Evolutionary conservation across 139 green algal species (phyloP), one percentile per base, ranked within the genome.

Genomic region (Edaphochlamys debaryana): DNA sequence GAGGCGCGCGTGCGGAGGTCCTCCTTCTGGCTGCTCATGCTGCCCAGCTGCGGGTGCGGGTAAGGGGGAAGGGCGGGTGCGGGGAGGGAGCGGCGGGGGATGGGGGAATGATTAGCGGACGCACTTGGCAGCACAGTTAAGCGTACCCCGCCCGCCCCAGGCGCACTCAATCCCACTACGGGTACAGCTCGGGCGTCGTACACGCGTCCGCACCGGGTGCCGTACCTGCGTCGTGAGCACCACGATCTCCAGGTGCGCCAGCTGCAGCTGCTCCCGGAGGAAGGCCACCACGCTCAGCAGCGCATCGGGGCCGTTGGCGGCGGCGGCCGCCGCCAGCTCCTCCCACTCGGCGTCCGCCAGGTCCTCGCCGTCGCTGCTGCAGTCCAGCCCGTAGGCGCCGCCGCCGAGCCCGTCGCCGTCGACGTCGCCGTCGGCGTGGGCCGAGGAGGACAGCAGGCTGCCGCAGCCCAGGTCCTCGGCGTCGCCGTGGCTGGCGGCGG

Each of bases 171-270:
- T 9, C 45, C 45, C 11, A 29, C 29, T 30, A 22, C 60, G 9
- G 17, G n/a, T n/a, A n/a, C n/a, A n/a, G n/a, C n/a, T n/a, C n/a
- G n/a, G n/a, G n/a, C n/a, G n/a, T n/a, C n/a, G n/a, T n/a, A n/a
- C 29, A 3, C 60, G 4, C 7, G 17, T 37, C 30, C 6, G 8
- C 29, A 29, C 29, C 29, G 13, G 6, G 29, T 8, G 3, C 3
- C 34, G 7, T 20, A 80, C 73, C 73, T 81, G 75, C 41, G 75
- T 81, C 11, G 40, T 81, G 19, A 83, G 77, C 32, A 27, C 25
- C 63, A 67, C 45, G 15, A 83, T 83, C 48, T 83, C 77, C 63
- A 77, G 48, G 4, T 84, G 48, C 2, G 78, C 66, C 48, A 62
- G 48, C 66, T 58, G 36, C 66, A 84, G 67, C 48, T 84, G 78